These are phyloP conservation scores for Silene coronaria DNA, from an alignment of 179 eudicot genomes.

Conservation along the genomic window DNA sequence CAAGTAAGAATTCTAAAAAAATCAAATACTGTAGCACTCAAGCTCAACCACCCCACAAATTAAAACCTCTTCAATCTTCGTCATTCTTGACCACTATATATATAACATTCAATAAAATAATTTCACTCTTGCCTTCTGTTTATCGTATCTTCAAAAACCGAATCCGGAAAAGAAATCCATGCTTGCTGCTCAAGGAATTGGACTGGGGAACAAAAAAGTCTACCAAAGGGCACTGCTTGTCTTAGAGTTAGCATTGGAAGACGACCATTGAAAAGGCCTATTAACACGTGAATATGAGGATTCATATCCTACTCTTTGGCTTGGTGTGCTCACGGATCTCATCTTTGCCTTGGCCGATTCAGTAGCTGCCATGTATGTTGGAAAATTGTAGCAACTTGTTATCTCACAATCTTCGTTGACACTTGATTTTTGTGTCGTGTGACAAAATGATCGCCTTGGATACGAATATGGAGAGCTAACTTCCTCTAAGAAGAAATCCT, in stretches of 20 bases:
- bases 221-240: conserved; percentile 20
- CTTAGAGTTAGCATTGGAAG: conserved; percentile 34
- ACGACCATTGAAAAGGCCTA: conserved; percentile 40
- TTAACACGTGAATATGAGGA: conserved; percentile 26
- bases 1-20: no score
- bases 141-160: conserved; percentile 5
- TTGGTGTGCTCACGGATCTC: conserved; percentile 79
- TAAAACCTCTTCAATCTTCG: conserved; percentile 1
- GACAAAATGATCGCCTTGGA: conserved; percentile 68
- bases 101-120: conserved; percentile 8
- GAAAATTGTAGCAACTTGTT: conserved; percentile 36
- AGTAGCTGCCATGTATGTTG: conserved; percentile 80
- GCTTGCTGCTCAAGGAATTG: no score
- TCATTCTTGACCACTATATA: not conserved
- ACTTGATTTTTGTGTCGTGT: conserved; percentile 30
- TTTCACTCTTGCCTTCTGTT: conserved; percentile 15
- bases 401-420: conserved; percentile 36
- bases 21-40: not conserved
- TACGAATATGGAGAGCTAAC: conserved; percentile 43
- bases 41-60: not conserved
- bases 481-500: conserved; percentile 36
- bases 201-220: conserved; percentile 18
- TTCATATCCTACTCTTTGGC: conserved; percentile 49
- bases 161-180: no score
- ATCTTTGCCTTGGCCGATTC: conserved; percentile 85